phyloP scores from a whole-genome alignment of 129 eudicot genomes.

The Helichrysum umbraculigerum region DNA sequence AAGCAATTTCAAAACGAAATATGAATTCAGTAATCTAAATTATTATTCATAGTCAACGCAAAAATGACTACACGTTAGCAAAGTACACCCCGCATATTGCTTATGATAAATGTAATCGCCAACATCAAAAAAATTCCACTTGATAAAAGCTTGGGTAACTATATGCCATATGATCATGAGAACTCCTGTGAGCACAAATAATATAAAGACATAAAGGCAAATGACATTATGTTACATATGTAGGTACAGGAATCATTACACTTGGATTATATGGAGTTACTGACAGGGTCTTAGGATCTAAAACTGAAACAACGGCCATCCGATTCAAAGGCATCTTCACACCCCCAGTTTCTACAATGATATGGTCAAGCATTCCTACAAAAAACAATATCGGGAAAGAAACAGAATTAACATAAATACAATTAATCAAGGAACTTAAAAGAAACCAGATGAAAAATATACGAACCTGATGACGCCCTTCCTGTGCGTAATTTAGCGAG shows the following conservation, averaged over 20 bases:
- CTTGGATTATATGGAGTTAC: constrained; percentile 78
- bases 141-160: not conserved
- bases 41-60: not conserved
- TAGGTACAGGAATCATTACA: constrained; percentile 41
- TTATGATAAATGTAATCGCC: not conserved
- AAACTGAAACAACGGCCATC: constrained; percentile 89
- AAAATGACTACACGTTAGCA: not conserved
- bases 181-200: not conserved
- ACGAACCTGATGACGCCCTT: constrained; percentile 82
- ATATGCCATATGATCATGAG: not conserved
- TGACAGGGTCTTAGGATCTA: constrained; percentile 78
- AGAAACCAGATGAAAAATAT: not conserved
- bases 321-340: constrained; percentile 74
- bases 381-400: not conserved
- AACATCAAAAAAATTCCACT: not conserved
- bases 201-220: not conserved
- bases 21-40: constrained; percentile 1
- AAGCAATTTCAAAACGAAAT: constrained; percentile 14
- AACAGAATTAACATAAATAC: not conserved
- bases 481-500: constrained; percentile 79
- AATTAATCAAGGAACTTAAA: not conserved
- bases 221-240: not conserved
- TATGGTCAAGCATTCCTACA: constrained; percentile 96
- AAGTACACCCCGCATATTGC: constrained; percentile 2
- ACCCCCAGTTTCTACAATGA: constrained; percentile 73